Percentiles rank a stretch among this genome's conserved stretches.
These are phyloP conservation scores for Lentinula novae-zelandiae DNA, from an alignment of 1,284 basidiomycete species.

Conservation along the genomic window DNA sequence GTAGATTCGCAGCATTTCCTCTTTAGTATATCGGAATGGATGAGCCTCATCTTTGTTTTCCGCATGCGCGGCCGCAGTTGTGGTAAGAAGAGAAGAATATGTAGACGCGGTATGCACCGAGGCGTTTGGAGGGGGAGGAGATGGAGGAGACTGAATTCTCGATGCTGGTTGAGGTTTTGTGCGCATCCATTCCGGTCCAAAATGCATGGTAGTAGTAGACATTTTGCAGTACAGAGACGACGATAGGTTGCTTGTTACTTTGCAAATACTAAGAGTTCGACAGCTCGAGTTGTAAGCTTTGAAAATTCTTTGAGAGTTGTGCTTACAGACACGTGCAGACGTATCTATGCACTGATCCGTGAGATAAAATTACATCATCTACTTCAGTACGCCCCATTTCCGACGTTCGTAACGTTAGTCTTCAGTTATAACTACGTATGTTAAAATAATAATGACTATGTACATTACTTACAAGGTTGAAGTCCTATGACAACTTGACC, in stretches of 20 bases:
- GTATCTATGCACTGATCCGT: not conserved
- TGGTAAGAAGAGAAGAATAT: slow-evolving; percentile 76
- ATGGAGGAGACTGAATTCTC: slow-evolving; percentile 55
- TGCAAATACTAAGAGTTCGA: slow-evolving; percentile 16
- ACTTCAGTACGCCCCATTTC: not conserved
- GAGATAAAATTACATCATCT: not conserved
- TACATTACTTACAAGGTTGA: slow-evolving; percentile 4
- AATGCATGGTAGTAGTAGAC: slow-evolving; percentile 77
- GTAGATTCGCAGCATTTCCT: slow-evolving; percentile 82
- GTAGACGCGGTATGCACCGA: slow-evolving; percentile 57
- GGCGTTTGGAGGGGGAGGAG: slow-evolving; percentile 38
- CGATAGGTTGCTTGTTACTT: slow-evolving; percentile 21
- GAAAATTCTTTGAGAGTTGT: not conserved
- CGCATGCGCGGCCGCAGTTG: slow-evolving; percentile 43
- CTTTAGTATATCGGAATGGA: slow-evolving; percentile 85
- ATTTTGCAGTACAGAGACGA: slow-evolving; percentile 37
- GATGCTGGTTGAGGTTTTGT: slow-evolving; percentile 60
- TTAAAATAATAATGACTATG: not conserved
- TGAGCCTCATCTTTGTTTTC: slow-evolving; percentile 61
- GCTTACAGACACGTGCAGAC: not conserved
- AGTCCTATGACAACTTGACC: slow-evolving; percentile 40
- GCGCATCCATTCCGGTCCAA: slow-evolving; percentile 89
- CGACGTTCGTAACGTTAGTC: too few relatives aligned
- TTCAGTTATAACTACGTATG: not conserved
- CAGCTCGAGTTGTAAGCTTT: not conserved